A percentile compares a stretch with the other conserved stretches of the same genome.
Conservation (phyloP, 495 filamentous ascomycete genomes). For the Neurospora pannonica region DNA sequence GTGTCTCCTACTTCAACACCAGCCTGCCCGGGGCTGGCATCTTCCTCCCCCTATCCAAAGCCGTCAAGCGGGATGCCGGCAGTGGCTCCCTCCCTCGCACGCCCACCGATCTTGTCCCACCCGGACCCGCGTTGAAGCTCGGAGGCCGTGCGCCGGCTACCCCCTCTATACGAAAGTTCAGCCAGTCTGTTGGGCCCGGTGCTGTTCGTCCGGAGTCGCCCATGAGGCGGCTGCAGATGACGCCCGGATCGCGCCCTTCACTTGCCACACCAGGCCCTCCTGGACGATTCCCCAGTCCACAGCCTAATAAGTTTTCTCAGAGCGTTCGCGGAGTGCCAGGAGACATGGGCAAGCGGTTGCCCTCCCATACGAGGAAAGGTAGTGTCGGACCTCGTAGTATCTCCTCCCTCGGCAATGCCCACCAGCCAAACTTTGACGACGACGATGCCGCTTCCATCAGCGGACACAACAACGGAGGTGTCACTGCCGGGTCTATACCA, state of each 20-base stretch:
- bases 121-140: conserved; percentile 38
- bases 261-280: conserved; percentile 39
- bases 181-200: conserved; percentile 77
- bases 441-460: conserved; percentile 43
- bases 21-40: conserved; percentile 74
- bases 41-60: conserved; percentile 85
- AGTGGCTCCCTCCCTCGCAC: conserved; percentile 50
- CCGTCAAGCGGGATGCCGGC: conserved; percentile 55
- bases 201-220: conserved; percentile 79
- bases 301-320: conserved; percentile 54
- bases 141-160: conserved; percentile 53
- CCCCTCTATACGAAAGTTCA: conserved; percentile 60
- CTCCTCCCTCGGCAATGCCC: conserved; percentile 39
- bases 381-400: conserved; percentile 45
- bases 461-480: background rate
- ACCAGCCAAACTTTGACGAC: conserved; percentile 33
- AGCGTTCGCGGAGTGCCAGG: conserved; percentile 50
- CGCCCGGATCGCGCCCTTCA: conserved; percentile 46
- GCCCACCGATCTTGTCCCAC: conserved; percentile 56
- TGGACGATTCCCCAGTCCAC: conserved; percentile 55
- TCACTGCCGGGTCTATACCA: background rate
- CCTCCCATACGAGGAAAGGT: conserved; percentile 36
- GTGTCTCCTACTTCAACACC: conserved; percentile 76
- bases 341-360: conserved; percentile 44
- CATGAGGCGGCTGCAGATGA: conserved; percentile 50